A percentile compares a stretch with the other conserved stretches of the same genome.
phyloP scores from a whole-genome alignment of 2,329 filamentous ascomycete genomes.

The Cercospora canescens region DNA sequence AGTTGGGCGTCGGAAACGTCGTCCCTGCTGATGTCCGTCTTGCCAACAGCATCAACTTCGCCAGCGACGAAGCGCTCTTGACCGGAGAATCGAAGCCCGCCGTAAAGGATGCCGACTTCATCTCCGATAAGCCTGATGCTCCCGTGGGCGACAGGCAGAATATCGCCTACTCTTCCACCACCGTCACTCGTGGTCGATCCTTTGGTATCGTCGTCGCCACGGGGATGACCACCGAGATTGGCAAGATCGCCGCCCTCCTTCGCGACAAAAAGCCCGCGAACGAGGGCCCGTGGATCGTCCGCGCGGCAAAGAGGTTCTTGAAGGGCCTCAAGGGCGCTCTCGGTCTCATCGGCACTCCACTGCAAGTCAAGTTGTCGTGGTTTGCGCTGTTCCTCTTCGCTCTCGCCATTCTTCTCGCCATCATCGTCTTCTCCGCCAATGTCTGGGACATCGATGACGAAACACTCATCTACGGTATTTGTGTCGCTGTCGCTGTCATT shows the following conservation, averaged over 20 bases:
- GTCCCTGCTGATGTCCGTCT: conserved; percentile 66
- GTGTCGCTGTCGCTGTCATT: conserved; percentile 49
- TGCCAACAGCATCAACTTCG: conserved; percentile 69
- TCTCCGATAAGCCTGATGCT: conserved; percentile 41
- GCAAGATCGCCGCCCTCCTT: conserved; percentile 58
- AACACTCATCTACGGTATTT: conserved; percentile 51
- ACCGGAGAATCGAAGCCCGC: conserved; percentile 66
- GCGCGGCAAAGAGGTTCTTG: conserved; percentile 43
- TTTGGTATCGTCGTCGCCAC: conserved; percentile 58
- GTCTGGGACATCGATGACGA: conserved; percentile 42
- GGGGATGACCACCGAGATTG: conserved; percentile 67
- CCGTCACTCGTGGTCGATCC: conserved; percentile 63
- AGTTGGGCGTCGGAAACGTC: conserved; percentile 64
- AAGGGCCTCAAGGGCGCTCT: conserved; percentile 52
- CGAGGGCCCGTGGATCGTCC: conserved; percentile 19
- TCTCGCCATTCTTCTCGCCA: conserved; percentile 67
- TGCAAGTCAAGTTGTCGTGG: conserved; percentile 82
- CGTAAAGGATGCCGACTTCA: conserved; percentile 31
- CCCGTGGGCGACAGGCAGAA: conserved; percentile 64
- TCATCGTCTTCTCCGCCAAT: conserved; percentile 68
- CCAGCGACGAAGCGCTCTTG: conserved; percentile 70
- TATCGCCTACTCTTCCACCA: conserved; percentile 64
- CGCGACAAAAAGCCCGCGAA: conserved; percentile 33
- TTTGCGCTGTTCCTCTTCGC: conserved; percentile 79
- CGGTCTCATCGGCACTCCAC: conserved; percentile 66